These are phyloP conservation scores for Parastagonospora nodorum DNA, from an alignment of 2,329 filamentous ascomycete species.

Conservation along the genomic window DNA sequence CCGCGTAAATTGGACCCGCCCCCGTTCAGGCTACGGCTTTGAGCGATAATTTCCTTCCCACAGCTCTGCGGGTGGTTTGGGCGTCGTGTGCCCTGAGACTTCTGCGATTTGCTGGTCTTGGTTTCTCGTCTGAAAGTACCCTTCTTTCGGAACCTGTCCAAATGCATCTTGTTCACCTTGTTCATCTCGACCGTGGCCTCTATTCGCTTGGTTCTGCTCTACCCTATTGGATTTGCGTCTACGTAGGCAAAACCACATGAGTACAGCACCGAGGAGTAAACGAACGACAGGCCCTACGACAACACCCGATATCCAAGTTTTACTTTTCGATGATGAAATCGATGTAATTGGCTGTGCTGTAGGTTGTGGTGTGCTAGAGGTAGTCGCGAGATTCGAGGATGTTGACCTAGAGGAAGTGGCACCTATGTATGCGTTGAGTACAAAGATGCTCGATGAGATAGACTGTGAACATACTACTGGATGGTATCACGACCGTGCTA, in stretches of 20 bases:
- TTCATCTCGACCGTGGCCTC: too few relatives aligned
- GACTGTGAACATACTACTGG: slow-evolving; percentile 13
- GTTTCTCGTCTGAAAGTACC: too few relatives aligned
- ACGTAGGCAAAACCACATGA: slow-evolving; percentile 14
- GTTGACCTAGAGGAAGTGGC: slow-evolving; percentile 1
- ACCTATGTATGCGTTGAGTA: slow-evolving; percentile 1
- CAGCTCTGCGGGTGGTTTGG: too few relatives aligned
- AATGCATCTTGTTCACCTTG: too few relatives aligned
- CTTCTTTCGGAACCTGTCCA: too few relatives aligned
- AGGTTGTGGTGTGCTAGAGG: slow-evolving; percentile 3
- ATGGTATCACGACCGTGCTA: slow-evolving; percentile 4
- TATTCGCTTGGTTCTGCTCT: slow-evolving; percentile 4
- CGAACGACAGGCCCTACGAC: slow-evolving; percentile 13
- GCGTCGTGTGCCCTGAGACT: too few relatives aligned
- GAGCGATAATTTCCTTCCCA: too few relatives aligned
- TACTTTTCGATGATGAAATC: slow-evolving; percentile 7
- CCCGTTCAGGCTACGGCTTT: too few relatives aligned
- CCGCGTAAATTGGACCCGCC: too few relatives aligned
- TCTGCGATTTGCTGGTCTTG: too few relatives aligned
- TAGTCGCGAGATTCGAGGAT: slow-evolving; percentile 8
- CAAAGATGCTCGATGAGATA: background rate
- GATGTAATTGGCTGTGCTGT: slow-evolving; percentile 2
- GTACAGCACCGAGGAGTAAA: slow-evolving; percentile 14
- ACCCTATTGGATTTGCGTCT: slow-evolving; percentile 6
- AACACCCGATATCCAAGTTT: slow-evolving; percentile 18